Conservation (phyloP, 1,284 basidiomycete genomes). For the Leccinum huronense region DNA sequence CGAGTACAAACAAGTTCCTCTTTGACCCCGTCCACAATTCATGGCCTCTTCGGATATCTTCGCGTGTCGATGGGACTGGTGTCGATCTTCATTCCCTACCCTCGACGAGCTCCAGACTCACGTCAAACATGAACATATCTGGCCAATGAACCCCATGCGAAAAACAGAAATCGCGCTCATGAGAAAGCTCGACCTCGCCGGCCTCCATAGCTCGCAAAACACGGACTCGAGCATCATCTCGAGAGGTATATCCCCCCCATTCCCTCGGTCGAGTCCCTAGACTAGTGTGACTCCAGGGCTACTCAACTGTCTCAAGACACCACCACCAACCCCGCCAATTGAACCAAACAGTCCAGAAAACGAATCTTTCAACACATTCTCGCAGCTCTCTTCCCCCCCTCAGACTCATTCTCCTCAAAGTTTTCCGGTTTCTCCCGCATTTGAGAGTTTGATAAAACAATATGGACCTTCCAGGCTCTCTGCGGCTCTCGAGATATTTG, state of each 20-base stretch:
- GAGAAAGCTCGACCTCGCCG: conserved; percentile 37
- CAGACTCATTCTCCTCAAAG: conserved; percentile 17
- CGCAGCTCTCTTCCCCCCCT: conserved; percentile 35
- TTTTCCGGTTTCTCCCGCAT: conserved; percentile 35
- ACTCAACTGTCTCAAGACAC: conserved; percentile 1
- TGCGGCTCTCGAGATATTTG: conserved; percentile 24
- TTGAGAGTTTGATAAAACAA: conserved; percentile 26
- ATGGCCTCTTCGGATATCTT: conserved; percentile 15
- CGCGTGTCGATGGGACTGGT: conserved; percentile 51
- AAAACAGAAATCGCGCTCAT: conserved; percentile 32
- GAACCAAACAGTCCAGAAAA: not conserved
- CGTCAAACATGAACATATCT: conserved; percentile 48
- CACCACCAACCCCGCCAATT: conserved; percentile 4
- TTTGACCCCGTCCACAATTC: not conserved
- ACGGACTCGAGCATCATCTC: conserved; percentile 17
- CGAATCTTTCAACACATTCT: conserved; percentile 16
- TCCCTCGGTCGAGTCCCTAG: not conserved
- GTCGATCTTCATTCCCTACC: conserved; percentile 40
- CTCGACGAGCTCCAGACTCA: conserved; percentile 43
- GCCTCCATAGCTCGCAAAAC: conserved; percentile 33
- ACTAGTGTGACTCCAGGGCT: conserved; percentile 18
- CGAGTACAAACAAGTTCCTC: conserved; percentile 26
- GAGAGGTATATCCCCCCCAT: conserved; percentile 23
- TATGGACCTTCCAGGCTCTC: conserved; percentile 10
- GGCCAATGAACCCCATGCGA: conserved; percentile 36